Base-by-base conservation (phyloP, 176 grass and related monocot genomes). In the Musa schizocarpa region DNA sequence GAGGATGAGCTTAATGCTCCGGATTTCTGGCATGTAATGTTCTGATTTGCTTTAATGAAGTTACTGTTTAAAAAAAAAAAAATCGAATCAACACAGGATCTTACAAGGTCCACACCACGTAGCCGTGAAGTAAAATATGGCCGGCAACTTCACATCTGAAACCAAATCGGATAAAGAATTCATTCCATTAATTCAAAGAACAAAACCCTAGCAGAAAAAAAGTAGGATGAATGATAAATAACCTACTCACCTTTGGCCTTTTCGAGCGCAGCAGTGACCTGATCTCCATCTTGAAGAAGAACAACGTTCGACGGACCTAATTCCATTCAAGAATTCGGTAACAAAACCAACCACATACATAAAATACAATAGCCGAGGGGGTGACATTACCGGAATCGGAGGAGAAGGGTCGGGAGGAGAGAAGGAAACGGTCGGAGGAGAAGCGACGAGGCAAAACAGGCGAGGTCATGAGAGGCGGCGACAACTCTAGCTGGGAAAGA, bases 91-190 rank as follows among this genome's bases (percentile, higher is more conserved):
- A 26, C 52, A 71, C 13, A 57, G 34, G n/a, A 71, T 72, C 83
- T 77, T 69, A 85, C 83, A 85, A 64, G 83, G 83, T 66, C 83
- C 83, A 34, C 83, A 85, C 83, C 83, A 85, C 69, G 52, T 43
- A 2, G 83, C 83, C 10, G 83, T 85, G 55, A 85, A 85, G 73
- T 85, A 85, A 65, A 85, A 85, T 58, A 85, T 73, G 9, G 83
- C 50, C 43, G 83, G 83, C 58, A 81, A 61, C 53, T 81, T 85
- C 64, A 81, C 83, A 81, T 85, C 83, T 85, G 64, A 21, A 85
- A 71, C 52, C 69, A 84, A 50, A 64, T 61, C 48, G 48, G 68
- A 26, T 12, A 70, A 50, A 43, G 34, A 43, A 43, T 43, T 43
- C 34, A 43, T 43, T 43, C 0, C 34, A 43, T 5, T 43, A 43